Percentiles rank a stretch among this genome's conserved stretches.
Evolutionary conservation across 2,329 filamentous ascomycete species (phyloP).

Genomic region (Colletotrichum spinosum): DNA sequence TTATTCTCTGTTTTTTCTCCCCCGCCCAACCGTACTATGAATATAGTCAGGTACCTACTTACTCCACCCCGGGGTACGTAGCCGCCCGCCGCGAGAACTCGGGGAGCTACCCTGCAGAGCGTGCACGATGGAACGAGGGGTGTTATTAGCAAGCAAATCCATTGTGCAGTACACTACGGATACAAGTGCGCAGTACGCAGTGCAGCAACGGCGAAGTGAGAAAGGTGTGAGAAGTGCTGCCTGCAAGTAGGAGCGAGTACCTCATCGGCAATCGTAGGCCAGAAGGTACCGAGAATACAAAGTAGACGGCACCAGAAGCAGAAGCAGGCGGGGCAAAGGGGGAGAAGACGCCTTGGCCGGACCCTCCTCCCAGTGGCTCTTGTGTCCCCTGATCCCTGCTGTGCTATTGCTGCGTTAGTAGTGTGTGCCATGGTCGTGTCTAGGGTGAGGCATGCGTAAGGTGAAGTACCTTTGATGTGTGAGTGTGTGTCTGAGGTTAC

Average conservation of each 20-base stretch:
- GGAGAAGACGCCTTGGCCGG: constrained; percentile 25
- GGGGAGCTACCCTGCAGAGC: constrained; percentile 32
- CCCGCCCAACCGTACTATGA: too few species aligned
- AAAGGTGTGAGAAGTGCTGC: constrained; percentile 7
- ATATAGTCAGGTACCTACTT: constrained; percentile 4
- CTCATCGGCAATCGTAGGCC: too few species aligned
- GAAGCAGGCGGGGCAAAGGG: constrained; percentile 16
- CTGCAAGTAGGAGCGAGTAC: too few species aligned
- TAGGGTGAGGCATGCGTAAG: background rate
- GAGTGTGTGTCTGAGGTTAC: background rate
- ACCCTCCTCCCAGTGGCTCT: constrained; percentile 25
- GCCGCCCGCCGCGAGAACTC: constrained; percentile 28
- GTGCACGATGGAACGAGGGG: constrained; percentile 22
- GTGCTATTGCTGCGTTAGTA: constrained; percentile 1
- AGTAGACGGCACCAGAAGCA: background rate
- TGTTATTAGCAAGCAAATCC: constrained; percentile 9
- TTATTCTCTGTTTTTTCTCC: too few species aligned
- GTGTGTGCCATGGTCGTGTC: constrained; percentile 3
- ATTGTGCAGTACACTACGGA: constrained; percentile 9
- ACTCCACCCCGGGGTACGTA: constrained; percentile 32
- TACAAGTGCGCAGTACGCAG: too few species aligned
- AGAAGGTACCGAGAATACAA: too few species aligned
- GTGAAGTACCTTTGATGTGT: too few species aligned
- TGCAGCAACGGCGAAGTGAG: constrained; percentile 9
- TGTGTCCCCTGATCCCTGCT: constrained; percentile 23